A percentile compares a stretch with the other conserved stretches of the same genome.
Evolutionary conservation across 495 filamentous ascomycete genomes (phyloP).

Genomic region (Aspergillus bertholletiae): DNA sequence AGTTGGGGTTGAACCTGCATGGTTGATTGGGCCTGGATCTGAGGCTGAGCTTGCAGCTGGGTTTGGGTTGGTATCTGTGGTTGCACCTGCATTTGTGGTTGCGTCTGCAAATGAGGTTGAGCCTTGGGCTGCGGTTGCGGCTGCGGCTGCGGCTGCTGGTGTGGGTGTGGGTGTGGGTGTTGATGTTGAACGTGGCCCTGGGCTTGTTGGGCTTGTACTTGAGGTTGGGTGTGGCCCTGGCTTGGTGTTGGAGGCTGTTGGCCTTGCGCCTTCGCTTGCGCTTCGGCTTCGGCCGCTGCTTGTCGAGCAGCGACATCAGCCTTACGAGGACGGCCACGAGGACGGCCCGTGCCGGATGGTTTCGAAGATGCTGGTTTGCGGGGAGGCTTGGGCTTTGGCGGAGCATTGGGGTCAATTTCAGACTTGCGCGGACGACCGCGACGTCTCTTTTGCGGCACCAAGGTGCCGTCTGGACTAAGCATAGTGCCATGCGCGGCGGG

Average conservation of each 20-base stretch:
- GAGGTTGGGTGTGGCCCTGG: background rate
- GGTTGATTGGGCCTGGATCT: conserved; percentile 5
- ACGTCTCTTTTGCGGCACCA: conserved; percentile 31
- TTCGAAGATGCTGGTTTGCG: conserved; percentile 17
- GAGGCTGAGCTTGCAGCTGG: conserved; percentile 3
- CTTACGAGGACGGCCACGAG: conserved; percentile 38
- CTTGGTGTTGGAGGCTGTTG: background rate
- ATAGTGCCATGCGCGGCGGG: conserved; percentile 2
- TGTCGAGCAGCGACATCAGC: conserved; percentile 31
- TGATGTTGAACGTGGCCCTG: background rate
- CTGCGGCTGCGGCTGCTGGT: conserved; percentile 5
- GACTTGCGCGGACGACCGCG: conserved; percentile 41
- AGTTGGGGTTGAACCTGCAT: conserved; percentile 6
- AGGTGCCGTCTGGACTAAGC: conserved; percentile 31
- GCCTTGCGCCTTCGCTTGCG: conserved; percentile 2
- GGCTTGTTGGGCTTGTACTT: background rate
- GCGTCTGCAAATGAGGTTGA: background rate
- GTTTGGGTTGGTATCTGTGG: conserved; percentile 6
- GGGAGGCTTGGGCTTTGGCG: conserved; percentile 21
- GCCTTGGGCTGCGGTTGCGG: too few relatives aligned
- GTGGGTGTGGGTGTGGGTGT: conserved; percentile 1
- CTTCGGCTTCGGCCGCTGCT: conserved; percentile 4
- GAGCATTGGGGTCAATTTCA: conserved; percentile 27
- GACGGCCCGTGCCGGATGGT: conserved; percentile 30
- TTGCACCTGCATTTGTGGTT: conserved; percentile 7